Evolutionary conservation across 495 filamentous ascomycete species (phyloP), one percentile per base, ranked within the genome.

Genomic region (Daldinia childiae): DNA sequence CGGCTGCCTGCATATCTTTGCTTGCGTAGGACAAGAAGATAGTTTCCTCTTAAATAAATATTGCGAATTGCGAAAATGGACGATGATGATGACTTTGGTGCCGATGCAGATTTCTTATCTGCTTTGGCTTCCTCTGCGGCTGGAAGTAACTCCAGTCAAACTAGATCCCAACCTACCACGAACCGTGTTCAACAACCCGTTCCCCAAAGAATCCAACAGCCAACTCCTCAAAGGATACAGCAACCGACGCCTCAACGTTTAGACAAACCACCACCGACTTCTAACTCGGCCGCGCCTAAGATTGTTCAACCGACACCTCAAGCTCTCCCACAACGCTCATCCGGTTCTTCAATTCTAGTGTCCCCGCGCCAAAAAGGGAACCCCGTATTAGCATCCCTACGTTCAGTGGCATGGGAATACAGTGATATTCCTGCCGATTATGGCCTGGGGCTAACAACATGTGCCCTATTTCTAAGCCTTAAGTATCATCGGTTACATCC

Each of bases 401-500:
- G 89, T 56, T 88, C 90, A 3, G 80, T 97, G n/a, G 87, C 94
- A 1, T 99, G 95, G 95, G 95, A 98, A 80, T 99, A 97, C 77
- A 92, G 92, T 43, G 94, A 98, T 77, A 97, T 97, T 8, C 91
- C 91, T 0, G 92, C 95, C 17, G 95, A 99, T 80, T 99, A 97
- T 76, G 91, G 92, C 8, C 84, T 99, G 3, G 95, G 95, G 5
- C 74, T 83, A 24, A 98, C 94, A 1, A 95, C 95, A 17, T 98
- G 95, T 69, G 94, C 92, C 1, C 84, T 99, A 6, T 99, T 98
- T 74, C 85, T 99, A 15, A 94, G 91, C 27, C 86, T 99, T 34
- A 99, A 99, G 79, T 99, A 99, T 79, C 95, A 99, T 79, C 93
- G 95, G 11, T 82, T 98, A 52, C 96, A 99, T 79, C 95, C 95